These are phyloP conservation scores for Rhodotorula sp. DNA, from an alignment of 1,284 basidiomycete genomes.

Conservation along the genomic window DNA sequence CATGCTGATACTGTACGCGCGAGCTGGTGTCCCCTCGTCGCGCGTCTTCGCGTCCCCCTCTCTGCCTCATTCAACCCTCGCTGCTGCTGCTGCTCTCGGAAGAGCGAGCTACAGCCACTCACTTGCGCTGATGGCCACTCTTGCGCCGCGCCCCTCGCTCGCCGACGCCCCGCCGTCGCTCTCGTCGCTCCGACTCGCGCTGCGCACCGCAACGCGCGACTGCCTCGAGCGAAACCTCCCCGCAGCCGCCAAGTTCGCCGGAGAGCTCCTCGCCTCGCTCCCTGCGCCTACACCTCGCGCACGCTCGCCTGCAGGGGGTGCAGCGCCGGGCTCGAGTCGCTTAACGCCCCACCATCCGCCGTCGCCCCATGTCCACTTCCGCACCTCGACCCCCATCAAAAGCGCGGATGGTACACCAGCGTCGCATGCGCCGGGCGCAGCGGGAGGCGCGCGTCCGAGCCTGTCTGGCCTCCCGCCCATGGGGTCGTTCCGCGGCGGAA, in stretches of 20 bases:
- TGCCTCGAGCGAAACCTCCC: constrained; percentile 24
- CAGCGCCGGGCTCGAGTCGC: background rate
- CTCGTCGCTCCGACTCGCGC: constrained; percentile 5
- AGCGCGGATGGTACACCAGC: background rate
- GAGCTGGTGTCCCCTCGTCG: no score
- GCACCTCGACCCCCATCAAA: constrained; percentile 33
- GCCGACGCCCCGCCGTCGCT: background rate
- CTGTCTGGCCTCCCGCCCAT: background rate
- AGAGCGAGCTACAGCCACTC: background rate
- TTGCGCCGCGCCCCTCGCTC: background rate
- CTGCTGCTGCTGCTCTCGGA: background rate
- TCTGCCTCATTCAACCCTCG: background rate
- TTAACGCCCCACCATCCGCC: background rate
- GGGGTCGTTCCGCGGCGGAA: background rate
- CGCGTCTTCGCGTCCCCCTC: no score
- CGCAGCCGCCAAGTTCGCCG: constrained; percentile 38
- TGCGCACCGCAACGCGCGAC: constrained; percentile 6
- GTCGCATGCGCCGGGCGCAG: background rate
- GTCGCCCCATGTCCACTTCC: constrained; percentile 23
- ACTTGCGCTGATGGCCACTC: background rate
- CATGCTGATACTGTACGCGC: no score
- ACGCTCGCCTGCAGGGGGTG: background rate
- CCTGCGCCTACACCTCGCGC: background rate
- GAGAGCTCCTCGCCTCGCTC: constrained; percentile 33
- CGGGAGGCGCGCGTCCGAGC: background rate